These are phyloP conservation scores for Juncus inflexus DNA, from an alignment of 176 grass and related monocot species.

Conservation along the genomic window DNA sequence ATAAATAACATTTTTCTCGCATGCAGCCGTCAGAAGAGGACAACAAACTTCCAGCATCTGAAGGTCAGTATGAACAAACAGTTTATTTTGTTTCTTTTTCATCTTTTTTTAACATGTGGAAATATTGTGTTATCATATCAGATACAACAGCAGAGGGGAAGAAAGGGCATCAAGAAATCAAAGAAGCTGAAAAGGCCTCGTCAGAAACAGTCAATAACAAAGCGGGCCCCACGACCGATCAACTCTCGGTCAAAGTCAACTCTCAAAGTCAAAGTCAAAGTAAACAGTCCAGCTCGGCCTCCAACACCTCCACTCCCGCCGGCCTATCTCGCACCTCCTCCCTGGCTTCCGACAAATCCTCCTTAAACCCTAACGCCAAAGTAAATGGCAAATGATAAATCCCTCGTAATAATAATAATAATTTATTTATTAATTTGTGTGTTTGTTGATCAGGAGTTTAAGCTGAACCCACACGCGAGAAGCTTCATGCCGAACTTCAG, in stretches of 20 bases:
- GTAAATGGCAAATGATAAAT: neutral
- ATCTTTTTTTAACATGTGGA: no score
- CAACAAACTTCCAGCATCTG: slow-evolving; percentile 23
- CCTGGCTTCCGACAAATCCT: slow-evolving; percentile 38
- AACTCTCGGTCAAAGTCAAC: neutral
- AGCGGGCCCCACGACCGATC: neutral
- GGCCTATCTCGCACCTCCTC: slow-evolving; percentile 37
- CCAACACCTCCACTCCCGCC: slow-evolving; percentile 18
- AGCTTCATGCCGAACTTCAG: slow-evolving; percentile 35
- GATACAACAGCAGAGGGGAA: slow-evolving; percentile 2
- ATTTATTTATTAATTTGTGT: neutral
- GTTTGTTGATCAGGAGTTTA: slow-evolving; percentile 40
- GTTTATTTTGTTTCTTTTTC: no score
- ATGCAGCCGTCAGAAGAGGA: slow-evolving; percentile 11
- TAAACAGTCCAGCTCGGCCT: slow-evolving; percentile 24
- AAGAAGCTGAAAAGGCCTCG: slow-evolving; percentile 17
- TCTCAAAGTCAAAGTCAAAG: neutral
- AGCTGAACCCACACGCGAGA: slow-evolving; percentile 41
- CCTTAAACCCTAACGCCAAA: slow-evolving; percentile 42
- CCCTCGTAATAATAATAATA: neutral
- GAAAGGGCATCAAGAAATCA: slow-evolving; percentile 14
- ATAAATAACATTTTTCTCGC: slow-evolving; percentile 3
- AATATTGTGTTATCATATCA: no score
- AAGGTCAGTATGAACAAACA: slow-evolving; percentile 9
- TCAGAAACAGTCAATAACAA: slow-evolving; percentile 17